Conservation (phyloP, 129 eudicot genomes). For the Centaurea solstitialis region DNA sequence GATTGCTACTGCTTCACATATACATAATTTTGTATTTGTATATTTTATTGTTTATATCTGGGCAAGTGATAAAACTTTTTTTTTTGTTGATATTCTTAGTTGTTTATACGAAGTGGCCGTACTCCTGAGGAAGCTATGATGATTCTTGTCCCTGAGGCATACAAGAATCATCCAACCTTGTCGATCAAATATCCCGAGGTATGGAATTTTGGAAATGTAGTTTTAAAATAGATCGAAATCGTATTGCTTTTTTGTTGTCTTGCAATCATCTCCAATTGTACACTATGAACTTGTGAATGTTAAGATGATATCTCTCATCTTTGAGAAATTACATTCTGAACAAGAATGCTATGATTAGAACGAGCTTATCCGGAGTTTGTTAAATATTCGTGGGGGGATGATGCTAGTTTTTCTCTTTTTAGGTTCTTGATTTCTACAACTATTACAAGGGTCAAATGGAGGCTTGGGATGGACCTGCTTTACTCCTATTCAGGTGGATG, state of each 20-base stretch:
- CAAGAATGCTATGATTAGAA: background rate
- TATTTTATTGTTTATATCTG: background rate
- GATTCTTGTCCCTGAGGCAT: constrained; percentile 99
- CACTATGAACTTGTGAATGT: background rate
- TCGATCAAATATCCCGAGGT: constrained; percentile 95
- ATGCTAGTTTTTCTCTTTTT: constrained; percentile 17
- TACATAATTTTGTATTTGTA: background rate
- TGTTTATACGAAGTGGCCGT: constrained; percentile 96
- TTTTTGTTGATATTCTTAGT: constrained; percentile 41
- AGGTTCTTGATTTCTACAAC: constrained; percentile 92
- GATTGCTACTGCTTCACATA: background rate
- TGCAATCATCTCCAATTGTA: background rate
- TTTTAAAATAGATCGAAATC: background rate
- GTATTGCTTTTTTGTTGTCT: background rate
- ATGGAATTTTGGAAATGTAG: constrained; percentile 17
- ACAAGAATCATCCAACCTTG: constrained; percentile 98
- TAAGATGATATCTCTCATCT: background rate
- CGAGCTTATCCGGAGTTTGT: background rate
- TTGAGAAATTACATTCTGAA: constrained; percentile 9
- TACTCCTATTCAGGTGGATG: constrained; percentile 89
- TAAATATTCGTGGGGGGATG: background rate
- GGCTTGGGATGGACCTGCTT: constrained; percentile 99
- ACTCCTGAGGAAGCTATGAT: constrained; percentile 94
- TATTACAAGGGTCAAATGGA: constrained; percentile 99
- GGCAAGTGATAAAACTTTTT: constrained; percentile 3